Base-by-base conservation (phyloP, 345 rosid species). In the Brassica incana region DNA sequence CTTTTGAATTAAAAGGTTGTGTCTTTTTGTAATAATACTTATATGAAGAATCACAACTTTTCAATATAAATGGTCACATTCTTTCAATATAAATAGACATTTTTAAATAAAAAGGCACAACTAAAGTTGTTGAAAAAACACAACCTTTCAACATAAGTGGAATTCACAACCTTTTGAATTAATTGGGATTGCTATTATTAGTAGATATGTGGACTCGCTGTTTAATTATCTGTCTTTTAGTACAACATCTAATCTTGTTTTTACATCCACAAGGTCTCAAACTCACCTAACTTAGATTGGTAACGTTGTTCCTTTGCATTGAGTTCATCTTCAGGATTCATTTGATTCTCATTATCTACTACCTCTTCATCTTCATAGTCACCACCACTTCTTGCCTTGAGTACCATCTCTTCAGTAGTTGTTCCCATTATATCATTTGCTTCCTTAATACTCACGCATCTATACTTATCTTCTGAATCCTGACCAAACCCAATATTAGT, bases 321-420 rank as follows among this genome's bases (percentile, higher is more conserved):
- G 30, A 76, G 70, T 23, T 65, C 77, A n/a, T 81, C 69, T 35
- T 71, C 43, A 80, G 76, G 69, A 71, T 23, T 25, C 29, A 60
- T 71, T 60, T 67, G 74, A 58, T 64, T 27, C 18, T 67, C 80
- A 45, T 8, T 30, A 18, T 66, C 65, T 45, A 43, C 32, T 63
- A 23, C 14, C 2, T 58, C 77, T 18, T 71, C 83, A 6, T 76
- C 77, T 71, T 76, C 77, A 65, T 20, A 58, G 2, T 77, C 62
- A 40, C 38, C 79, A 69, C 83, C 86, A 15, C 62, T 65, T 78
- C 70, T 88, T 20, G 89, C 95, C 84, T 83, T 87, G 1, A 86
- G 88, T 72, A 93, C 94, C 73, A 88, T 61, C 84, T 93, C 95
- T 85, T 90, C 97, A 0, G 95, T 90, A 0, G 97, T 91, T 68